A percentile compares a stretch with the other conserved stretches of the same genome.
These are phyloP conservation scores for Tricholoma saponaceum DNA, from an alignment of 768 basidiomycete species.

Conservation along the genomic window DNA sequence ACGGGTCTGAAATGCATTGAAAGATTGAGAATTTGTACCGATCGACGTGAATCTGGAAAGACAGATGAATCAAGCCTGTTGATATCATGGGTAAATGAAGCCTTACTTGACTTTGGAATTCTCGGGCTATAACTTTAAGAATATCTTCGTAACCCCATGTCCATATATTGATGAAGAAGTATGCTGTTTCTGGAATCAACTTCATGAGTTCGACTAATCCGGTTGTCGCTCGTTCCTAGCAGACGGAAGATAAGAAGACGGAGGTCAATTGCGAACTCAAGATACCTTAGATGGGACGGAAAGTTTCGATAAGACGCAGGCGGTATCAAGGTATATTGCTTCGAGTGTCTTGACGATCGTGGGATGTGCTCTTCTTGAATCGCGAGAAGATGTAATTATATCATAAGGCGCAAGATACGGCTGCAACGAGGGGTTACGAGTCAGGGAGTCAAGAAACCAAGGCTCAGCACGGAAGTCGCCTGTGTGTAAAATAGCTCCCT, in stretches of 20 bases:
- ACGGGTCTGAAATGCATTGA: slow-evolving; percentile 51
- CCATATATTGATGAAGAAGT: slow-evolving; percentile 92
- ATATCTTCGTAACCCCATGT: slow-evolving; percentile 97
- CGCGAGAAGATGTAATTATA: not conserved
- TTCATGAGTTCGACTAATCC: slow-evolving; percentile 70
- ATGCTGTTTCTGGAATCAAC: slow-evolving; percentile 56
- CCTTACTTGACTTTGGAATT: slow-evolving; percentile 61
- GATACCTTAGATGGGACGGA: slow-evolving; percentile 59
- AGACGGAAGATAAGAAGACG: not conserved
- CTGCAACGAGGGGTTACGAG: slow-evolving; percentile 66
- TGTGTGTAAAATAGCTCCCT: slow-evolving; percentile 80
- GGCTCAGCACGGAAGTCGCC: slow-evolving; percentile 92
- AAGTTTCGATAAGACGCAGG: slow-evolving; percentile 49
- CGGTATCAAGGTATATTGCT: slow-evolving; percentile 83
- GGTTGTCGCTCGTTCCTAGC: slow-evolving; percentile 58
- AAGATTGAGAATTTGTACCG: slow-evolving; percentile 80
- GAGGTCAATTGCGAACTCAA: not conserved
- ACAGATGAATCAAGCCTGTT: not conserved
- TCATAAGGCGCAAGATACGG: slow-evolving; percentile 51
- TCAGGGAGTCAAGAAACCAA: slow-evolving; percentile 66
- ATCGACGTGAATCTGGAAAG: slow-evolving; percentile 78
- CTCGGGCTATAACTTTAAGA: slow-evolving; percentile 65
- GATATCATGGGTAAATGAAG: not conserved
- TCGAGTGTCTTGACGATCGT: slow-evolving; percentile 48
- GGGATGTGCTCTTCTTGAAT: not conserved